Evolutionary conservation across 2,329 filamentous ascomycete genomes (phyloP), one percentile per base, ranked within the genome.

Genomic region (Aspergillus terreus): DNA sequence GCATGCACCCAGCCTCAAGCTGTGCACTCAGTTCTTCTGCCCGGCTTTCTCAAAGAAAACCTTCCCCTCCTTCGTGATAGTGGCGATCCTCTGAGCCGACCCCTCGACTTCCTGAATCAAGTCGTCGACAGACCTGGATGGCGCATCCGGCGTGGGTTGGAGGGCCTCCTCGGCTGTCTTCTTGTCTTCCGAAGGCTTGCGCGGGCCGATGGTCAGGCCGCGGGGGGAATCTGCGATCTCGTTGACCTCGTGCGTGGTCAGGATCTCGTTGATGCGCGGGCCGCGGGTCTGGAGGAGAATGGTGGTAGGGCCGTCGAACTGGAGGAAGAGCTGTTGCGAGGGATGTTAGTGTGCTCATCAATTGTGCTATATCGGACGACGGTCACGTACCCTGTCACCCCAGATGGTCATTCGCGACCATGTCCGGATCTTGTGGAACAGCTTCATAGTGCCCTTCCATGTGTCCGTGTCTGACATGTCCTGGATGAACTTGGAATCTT

Each of bases 281-380:
- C 86, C 91, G n/a, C 92, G 84, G 47, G 90, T 95, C 57, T 95
- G 95, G 63, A 99, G 77, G 41, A 97, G 79, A 45, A 99, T 82
- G 2, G 88, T 96, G 5, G 82, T 83, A 2, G 94, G 94, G 0
- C 94, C 94, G 51, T 86, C 82, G 68, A 99, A 96, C 65, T 89
- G 88, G 30, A 99, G 76, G 72, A 97, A 97, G 23, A 97, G 78
- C 72, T 84, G 54, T 14, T 6, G 14, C 25, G 43, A 23, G 17
- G 14, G 17, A 35, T 14, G 32, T 55, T 41, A 58, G 47, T 49
- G 35, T 21, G 5, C 7, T 10, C 27, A 1, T 4, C 27, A 11
- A 11, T 9, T 11, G 27, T 30, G 27, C 27, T 30, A 30, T 11
- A 10, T 23, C 46, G 14, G 12, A 3, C 3, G 11, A 25, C 27